Percentiles rank a stretch among this genome's conserved stretches.
Evolutionary conservation across 257 asterid genomes (phyloP).

Genomic region (Salvia hispanica): DNA sequence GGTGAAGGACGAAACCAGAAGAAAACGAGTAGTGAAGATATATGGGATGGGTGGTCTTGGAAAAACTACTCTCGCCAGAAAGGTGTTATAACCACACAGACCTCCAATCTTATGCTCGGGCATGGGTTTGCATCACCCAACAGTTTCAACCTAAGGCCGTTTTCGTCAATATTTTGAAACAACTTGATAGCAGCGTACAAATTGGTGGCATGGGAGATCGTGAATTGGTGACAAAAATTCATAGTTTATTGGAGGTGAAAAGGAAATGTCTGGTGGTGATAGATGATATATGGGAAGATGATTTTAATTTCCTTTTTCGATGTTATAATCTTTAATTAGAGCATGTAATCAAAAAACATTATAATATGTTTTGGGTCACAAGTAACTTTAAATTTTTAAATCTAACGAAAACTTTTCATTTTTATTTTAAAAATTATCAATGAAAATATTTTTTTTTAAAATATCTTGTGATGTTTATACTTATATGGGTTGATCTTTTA

Average conservation of each 20-base stretch:
- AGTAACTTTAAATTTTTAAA: too few relatives aligned
- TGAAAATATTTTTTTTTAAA: too few relatives aligned
- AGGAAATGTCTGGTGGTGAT: background rate
- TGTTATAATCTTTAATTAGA: too few relatives aligned
- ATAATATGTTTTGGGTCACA: too few relatives aligned
- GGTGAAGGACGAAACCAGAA: background rate
- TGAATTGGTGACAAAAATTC: slow-evolving; percentile 6
- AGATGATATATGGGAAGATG: too few relatives aligned
- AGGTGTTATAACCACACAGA: background rate
- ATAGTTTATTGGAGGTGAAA: background rate
- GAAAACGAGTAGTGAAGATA: background rate
- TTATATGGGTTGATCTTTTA: too few relatives aligned
- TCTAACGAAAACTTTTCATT: too few relatives aligned
- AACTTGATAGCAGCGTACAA: background rate
- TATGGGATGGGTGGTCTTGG: background rate
- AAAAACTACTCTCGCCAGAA: too few relatives aligned
- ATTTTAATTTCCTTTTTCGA: too few relatives aligned
- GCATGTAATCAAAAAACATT: too few relatives aligned
- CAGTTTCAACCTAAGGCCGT: slow-evolving; percentile 26
- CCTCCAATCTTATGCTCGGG: background rate
- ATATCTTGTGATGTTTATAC: too few relatives aligned
- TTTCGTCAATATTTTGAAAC: slow-evolving; percentile 22
- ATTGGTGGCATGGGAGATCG: background rate
- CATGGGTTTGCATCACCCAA: slow-evolving; percentile 37
- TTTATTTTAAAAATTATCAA: too few relatives aligned